Conservation (phyloP, 2,329 filamentous ascomycete species). For the Ceratocystis destructans region DNA sequence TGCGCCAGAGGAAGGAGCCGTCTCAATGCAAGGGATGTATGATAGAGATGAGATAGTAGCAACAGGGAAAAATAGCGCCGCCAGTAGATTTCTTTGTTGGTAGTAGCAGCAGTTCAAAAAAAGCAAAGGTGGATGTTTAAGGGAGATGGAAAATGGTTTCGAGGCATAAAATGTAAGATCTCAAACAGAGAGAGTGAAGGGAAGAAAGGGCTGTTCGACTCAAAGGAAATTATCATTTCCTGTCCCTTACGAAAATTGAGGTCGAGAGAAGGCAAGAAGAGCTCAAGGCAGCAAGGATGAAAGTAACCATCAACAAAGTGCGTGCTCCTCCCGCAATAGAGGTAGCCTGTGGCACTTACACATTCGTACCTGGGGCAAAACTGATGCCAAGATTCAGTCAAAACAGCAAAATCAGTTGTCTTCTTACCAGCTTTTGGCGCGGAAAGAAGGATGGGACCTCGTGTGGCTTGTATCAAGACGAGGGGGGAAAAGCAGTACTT, state of each 20-base stretch:
- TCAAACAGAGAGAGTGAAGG: not conserved
- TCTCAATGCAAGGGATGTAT: constrained; percentile 2
- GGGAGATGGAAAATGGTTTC: not conserved
- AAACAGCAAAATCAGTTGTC: not conserved
- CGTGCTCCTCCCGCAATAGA: not conserved
- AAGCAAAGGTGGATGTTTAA: not conserved
- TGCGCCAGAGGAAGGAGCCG: constrained; percentile 1
- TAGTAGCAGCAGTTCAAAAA: not conserved
- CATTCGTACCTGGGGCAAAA: not conserved
- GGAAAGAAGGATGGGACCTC: not conserved
- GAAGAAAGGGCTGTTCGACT: not conserved
- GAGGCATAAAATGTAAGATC: constrained; percentile 3
- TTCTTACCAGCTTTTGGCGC: not conserved
- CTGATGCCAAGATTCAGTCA: not conserved
- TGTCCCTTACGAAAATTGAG: not conserved
- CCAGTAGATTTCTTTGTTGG: not conserved
- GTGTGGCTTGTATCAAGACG: not conserved
- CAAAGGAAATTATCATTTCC: not conserved
- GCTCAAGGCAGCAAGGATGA: not conserved
- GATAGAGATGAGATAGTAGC: not conserved
- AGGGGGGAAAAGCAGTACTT: not conserved
- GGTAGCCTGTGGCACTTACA: not conserved
- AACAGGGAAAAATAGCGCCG: constrained; percentile 6
- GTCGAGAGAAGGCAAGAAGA: not conserved
- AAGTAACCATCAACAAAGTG: not conserved